Percentiles rank a stretch among this genome's conserved stretches.
Conservation (phyloP, 768 basidiomycete genomes). For the Fistulinella prunicolor region DNA sequence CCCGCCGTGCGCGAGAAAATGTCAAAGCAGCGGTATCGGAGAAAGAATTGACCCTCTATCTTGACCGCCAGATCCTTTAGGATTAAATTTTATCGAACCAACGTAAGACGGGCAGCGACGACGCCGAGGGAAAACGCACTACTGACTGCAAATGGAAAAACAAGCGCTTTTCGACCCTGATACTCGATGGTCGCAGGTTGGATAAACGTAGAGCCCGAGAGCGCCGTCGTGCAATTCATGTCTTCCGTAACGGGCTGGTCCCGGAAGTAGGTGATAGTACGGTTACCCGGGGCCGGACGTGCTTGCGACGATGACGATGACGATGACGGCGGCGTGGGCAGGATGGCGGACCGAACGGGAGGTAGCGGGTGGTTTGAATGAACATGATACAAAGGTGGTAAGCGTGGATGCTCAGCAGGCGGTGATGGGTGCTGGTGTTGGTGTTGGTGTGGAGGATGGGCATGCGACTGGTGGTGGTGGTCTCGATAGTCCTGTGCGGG, state of each 20-base stretch:
- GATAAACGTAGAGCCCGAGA: constrained; percentile 62
- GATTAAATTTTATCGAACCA: background rate
- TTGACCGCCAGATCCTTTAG: constrained; percentile 67
- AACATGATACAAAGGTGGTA: constrained; percentile 14
- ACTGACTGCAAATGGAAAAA: constrained; percentile 64
- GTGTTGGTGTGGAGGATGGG: constrained; percentile 1
- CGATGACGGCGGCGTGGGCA: background rate
- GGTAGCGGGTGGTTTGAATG: constrained; percentile 4
- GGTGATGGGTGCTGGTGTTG: background rate
- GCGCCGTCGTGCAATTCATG: constrained; percentile 42
- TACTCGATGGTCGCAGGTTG: constrained; percentile 54
- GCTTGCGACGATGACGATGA: background rate
- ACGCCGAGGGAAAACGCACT: constrained; percentile 6
- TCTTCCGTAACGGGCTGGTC: constrained; percentile 45
- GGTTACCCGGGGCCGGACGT: constrained; percentile 21
- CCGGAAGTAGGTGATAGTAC: constrained; percentile 43
- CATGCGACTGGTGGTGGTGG: constrained; percentile 13
- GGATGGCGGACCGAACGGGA: constrained; percentile 9
- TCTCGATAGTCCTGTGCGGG: background rate
- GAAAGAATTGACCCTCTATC: constrained; percentile 60
- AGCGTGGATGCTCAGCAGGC: constrained; percentile 4
- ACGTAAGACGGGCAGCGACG: background rate
- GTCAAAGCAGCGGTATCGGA: constrained; percentile 73
- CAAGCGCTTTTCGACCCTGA: constrained; percentile 47
- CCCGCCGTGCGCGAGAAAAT: constrained; percentile 41